Evolutionary conservation across 805 yeast genomes (phyloP), one percentile per base, ranked within the genome.

Genomic region (Kuraishia hungarica): DNA sequence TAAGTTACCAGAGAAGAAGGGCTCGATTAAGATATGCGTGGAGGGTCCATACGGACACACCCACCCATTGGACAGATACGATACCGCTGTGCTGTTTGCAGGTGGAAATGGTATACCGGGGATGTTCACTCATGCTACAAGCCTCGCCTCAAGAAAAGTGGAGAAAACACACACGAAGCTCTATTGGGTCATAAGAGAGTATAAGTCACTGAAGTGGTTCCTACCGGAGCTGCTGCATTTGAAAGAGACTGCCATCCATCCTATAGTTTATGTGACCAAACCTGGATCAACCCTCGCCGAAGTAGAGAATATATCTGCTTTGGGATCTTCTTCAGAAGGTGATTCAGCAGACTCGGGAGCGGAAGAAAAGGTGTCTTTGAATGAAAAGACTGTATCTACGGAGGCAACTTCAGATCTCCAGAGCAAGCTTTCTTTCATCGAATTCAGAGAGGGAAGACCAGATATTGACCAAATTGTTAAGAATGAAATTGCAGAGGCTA

Each of bases 71-170:
- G 68, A 72, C 24, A 69, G 72, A 50, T 85, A 77, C 60, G 78
- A 81, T 52, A 76, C 79, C 55, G 78, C 84, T 5, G 73, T 85
- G 6, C 75, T 84, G 50, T 58, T 87, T 23, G 86, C 92, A 7
- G 92, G 90, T 51, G 93, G 94, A 29, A 82, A 82, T 54, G 94
- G 94, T 54, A 73, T 87, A 53, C 84, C 93, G 0, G 88, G 83
- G 22, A 68, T 76, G 23, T 67, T 70, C 51, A 72, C 75, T 20
- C 77, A 76, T 59, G 75, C 74, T 1, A 13, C 50, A 1, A 50
- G 54, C 2, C 54, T 62, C n/a, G 77, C 72, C 7, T 60, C 62
- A 20, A 61, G 60, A 46, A 54, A 63, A 20, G 59, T 57, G 22
- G 56, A 43, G 7, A 67, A 69, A 50, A 72, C 68, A 23, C 64